Evolutionary conservation across 257 asterid species (phyloP), one percentile per base, ranked within the genome.

Genomic region (Fraxinus americana): DNA sequence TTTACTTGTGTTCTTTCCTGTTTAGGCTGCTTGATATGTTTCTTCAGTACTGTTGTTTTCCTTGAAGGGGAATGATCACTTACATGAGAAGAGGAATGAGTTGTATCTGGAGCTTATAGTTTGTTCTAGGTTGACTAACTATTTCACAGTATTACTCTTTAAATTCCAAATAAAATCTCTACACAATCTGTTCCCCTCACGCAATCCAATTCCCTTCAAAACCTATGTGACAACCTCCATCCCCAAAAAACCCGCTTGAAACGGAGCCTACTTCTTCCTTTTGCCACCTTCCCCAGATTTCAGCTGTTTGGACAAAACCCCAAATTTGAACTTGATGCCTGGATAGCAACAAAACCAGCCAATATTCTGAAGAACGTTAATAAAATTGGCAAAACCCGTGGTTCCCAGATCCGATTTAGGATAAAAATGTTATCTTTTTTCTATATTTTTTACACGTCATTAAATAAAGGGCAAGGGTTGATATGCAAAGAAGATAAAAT

Each of bases 11-110:
- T 52, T 29, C 25, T 71, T 45, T 71, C 39, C 74, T 73, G 34
- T 74, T 61, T 23, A 29, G 43, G 71, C 67, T 30, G 21, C 34
- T 67, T 43, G 13, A 13, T 14, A 43, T 23, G 30, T 50, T 45
- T 75, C 48, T 65, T 48, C 66, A 50, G 52, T 38, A 78, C 34
- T 36, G 54, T 45, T 73, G 65, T 27, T 69, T 36, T 45, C 32
- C 72, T 41, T n/a, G 72, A 54, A 59, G 30, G 73, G 52, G 52
- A 35, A 36, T 16, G 21, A 35, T 57, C 35, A 27, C 16, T 70
- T 82, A 34, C 67, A 27, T 41, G 21, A 23, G 27, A 57, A 57
- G 79, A 74, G 36, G 65, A 79, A 41, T 43, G 76, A 83, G 43
- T 21, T 0, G 12, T 19, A 21, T 21, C 27, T n/a, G 67, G 65